Base-by-base conservation (phyloP, 1,284 basidiomycete species). In the Cryptococcus maquisensis region DNA sequence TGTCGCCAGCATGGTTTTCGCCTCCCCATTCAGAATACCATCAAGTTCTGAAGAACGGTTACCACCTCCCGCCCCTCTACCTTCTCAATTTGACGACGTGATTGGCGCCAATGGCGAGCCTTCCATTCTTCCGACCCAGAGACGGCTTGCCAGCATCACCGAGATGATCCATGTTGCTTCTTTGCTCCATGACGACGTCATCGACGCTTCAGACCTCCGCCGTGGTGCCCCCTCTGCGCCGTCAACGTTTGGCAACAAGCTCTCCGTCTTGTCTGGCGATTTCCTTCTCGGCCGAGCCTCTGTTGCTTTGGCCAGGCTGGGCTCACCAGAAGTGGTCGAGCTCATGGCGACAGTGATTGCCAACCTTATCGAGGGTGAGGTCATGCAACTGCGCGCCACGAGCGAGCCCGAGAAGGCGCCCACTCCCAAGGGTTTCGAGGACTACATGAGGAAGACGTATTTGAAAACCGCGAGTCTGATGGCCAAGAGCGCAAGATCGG, bases 161-260 rank as follows among this genome's bases (percentile, higher is more conserved):
- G 96, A 99, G 75, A 97, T 98, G 92, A 92, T 99, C 59, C 94
- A 98, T 72, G 91, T 97, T 60, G 95, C 96, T 28, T 95, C 90
- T 1, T 81, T 96, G 7, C 79, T 99, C 16, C 96, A 98, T 72
- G 93, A 99, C 81, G 90, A 92, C 66, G 93, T 98, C 48, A 86
- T 93, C 59, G 95, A 98, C 79, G 81, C 81, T 55, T 90, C 94
- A 0, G 79, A 84, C 15, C 82, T 93, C 2, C 86, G 95, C 1
- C 82, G 95, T 2, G 87, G 88, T 5, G 83, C 82, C 0, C 84
- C 91, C 3, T 90, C 87, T 13, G 92, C 92, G 0, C 96, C 94
- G 0, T 81, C 85, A 8, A 85, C 85, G 9, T 95, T 95, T 67
- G 92, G 90, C n/a, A 97, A 95, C 81, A 98, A 98, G 73, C 82